phyloP scores from a whole-genome alignment of 768 basidiomycete genomes.

The Mycena belliarum region DNA sequence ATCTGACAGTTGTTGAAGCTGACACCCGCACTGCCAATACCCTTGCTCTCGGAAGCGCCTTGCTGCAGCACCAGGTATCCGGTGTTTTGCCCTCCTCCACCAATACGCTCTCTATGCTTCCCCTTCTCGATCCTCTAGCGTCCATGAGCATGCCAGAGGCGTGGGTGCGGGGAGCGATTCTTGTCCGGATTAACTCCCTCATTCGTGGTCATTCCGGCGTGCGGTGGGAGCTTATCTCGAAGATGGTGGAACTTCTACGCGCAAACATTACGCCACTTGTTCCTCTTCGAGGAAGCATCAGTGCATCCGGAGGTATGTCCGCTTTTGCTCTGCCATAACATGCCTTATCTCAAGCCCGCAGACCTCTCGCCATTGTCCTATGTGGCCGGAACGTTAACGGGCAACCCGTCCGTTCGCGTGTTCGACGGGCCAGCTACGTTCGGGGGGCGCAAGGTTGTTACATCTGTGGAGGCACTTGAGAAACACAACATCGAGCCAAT shows the following conservation, averaged over 20 bases:
- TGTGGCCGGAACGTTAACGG: conserved; percentile 67
- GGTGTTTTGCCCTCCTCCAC: conserved; percentile 63
- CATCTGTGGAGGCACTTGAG: conserved; percentile 51
- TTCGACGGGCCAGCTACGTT: conserved; percentile 55
- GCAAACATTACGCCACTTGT: conserved; percentile 70
- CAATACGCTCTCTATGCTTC: conserved; percentile 48
- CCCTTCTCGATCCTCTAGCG: conserved; percentile 65
- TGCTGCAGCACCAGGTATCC: conserved; percentile 73
- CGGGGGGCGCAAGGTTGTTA: conserved; percentile 49
- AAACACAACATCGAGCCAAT: conserved; percentile 61
- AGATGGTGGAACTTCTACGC: conserved; percentile 62
- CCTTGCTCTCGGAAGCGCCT: conserved; percentile 59
- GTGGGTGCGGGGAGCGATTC: conserved; percentile 83
- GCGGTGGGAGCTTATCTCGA: conserved; percentile 73
- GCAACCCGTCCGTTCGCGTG: conserved; percentile 67
- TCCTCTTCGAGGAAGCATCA: conserved; percentile 78
- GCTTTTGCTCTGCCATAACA: not conserved
- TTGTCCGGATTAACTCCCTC: conserved; percentile 80
- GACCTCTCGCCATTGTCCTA: conserved; percentile 51
- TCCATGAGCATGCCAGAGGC: conserved; percentile 81
- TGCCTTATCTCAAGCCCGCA: conserved; percentile 9
- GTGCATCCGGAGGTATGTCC: conserved; percentile 68
- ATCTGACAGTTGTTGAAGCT: conserved; percentile 40
- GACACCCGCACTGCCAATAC: conserved; percentile 74
- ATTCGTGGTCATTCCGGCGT: conserved; percentile 78